Base-by-base conservation (phyloP, 805 yeast genomes). In the Metschnikowia cerradonensis region DNA sequence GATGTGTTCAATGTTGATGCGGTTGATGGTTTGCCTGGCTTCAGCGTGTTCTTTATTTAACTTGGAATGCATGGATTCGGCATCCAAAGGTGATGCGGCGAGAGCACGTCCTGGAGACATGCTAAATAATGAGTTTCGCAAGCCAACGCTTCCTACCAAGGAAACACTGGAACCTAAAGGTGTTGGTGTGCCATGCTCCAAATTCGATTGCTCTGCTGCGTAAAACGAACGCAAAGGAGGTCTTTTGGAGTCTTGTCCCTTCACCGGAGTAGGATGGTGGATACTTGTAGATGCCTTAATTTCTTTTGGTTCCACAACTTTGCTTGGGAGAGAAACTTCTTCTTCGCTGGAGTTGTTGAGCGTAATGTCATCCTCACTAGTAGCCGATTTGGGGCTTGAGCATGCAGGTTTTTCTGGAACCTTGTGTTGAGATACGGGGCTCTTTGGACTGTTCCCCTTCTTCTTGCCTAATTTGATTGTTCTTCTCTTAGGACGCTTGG, bases 401-500 rank as follows among this genome's bases (percentile, higher is more conserved):
- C 23, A n/a, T n/a, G 31, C 19, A 13, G 20, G 7, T n/a, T 33
- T 32, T n/a, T 42, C 38, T 14, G 31, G 6, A 22, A 22, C 32
- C 26, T 30, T 26, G 13, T 15, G 14, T 32, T 33, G 34, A 10
- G 31, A 15, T 17, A 23, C 3, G 34, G 32, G 19, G 20, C 37
- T 38, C 38, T 39, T 43, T 31, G n/a, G 31, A 14, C 23, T 44
- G n/a, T 15, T 32, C 7, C 14, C 26, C n/a, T 14, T 20, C 36
- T 42, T 47, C 48, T 40, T 52, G 33, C 57, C 53, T 47, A 75
- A 47, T 52, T 67, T 72, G 47, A 77, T 70, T 15, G 61, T 65
- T 58, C 81, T 61, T 62, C 81, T 63, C 60, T 73, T 73, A 4
- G 60, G 53, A 5, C 80, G 79, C 52, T 72, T 71, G 31, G 57